Conservation (phyloP, 1,139 yeast species). For the Yamadazyma membranifaciens region DNA sequence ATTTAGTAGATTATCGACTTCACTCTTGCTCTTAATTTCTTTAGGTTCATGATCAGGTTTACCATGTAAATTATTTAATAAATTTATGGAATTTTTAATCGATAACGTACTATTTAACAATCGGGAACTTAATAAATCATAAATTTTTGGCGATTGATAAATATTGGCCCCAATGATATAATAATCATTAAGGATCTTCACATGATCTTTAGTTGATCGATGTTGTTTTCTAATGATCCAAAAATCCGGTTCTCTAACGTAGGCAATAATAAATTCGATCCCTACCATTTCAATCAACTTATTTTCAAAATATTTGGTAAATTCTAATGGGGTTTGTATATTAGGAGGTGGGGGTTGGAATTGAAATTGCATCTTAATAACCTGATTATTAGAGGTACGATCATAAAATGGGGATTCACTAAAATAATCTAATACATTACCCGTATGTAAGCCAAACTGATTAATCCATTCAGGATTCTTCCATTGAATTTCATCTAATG, state of each 20-base stretch:
- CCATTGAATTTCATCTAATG: conserved; percentile 92
- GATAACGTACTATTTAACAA: conserved; percentile 37
- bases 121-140: conserved; percentile 40
- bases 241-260: conserved; percentile 82
- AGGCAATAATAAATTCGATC: conserved; percentile 73
- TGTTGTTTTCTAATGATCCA: conserved; percentile 88
- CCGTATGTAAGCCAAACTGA: conserved; percentile 78
- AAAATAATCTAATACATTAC: conserved; percentile 89
- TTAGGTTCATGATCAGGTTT: conserved; percentile 1
- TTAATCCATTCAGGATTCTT: conserved; percentile 97
- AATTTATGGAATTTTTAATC: conserved; percentile 35
- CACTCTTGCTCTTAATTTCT: neutral
- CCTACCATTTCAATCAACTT: conserved; percentile 82
- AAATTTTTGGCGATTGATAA: conserved; percentile 76
- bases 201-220: conserved; percentile 52
- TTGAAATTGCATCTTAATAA: conserved; percentile 92
- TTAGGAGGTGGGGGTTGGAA: conserved; percentile 59
- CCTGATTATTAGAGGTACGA: conserved; percentile 90
- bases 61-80: conserved; percentile 32
- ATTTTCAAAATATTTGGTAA: conserved; percentile 43
- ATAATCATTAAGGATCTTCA: conserved; percentile 63
- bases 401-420: conserved; percentile 94
- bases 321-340: conserved; percentile 23
- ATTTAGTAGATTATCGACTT: conserved; percentile 6
- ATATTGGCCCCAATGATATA: conserved; percentile 90